Base-by-base conservation (phyloP, 164 flowering plant species). In the Tetracentron sinense region DNA sequence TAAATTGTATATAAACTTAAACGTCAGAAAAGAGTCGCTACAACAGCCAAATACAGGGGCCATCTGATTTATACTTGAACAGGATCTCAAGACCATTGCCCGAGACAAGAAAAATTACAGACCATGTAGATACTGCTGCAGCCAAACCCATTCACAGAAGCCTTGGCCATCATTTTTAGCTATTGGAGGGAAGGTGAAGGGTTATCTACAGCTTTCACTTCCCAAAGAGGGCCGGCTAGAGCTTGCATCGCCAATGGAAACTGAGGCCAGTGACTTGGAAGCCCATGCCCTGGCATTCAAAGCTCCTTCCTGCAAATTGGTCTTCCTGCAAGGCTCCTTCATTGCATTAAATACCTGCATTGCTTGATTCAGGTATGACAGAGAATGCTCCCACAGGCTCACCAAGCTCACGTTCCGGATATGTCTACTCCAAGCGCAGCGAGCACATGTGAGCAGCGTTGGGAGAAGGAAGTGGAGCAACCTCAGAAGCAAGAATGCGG, bases 231-330 rank as follows among this genome's bases (percentile, higher is more conserved):
- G 62, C 54, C 85, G 63, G 74, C 85, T 78, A 12, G 82, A 68
- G 78, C 87, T 81, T 47, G 85, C 79, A 64, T 89, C 95, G 26
- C 95, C 92, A 57, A n/a, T n/a, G n/a, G n/a, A n/a, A n/a, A n/a
- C n/a, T n/a, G n/a, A n/a, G 8, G 90, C 98, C 38, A 89, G 69
- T 7, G 98, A 92, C 69, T 92, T 89, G 6, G 97, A 92, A 44
- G 98, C 98, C 98, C 98, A 89, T 10, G 83, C 89, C 61, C 79
- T 77, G 29, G 98, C 96, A 70, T 82, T 89, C 75, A 80, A 70
- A 42, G 94, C 93, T 65, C 97, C 93, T 74, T 75, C 96, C 77
- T 86, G 96, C 76, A 93, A 68, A 69, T 89, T 93, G 62, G 86
- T 80, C 67, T 82, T 85, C 77, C 79, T 89, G 77, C 85, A 76